Evolutionary conservation across 1,284 basidiomycete genomes (phyloP).

Genomic region (Trametes hirsuta): DNA sequence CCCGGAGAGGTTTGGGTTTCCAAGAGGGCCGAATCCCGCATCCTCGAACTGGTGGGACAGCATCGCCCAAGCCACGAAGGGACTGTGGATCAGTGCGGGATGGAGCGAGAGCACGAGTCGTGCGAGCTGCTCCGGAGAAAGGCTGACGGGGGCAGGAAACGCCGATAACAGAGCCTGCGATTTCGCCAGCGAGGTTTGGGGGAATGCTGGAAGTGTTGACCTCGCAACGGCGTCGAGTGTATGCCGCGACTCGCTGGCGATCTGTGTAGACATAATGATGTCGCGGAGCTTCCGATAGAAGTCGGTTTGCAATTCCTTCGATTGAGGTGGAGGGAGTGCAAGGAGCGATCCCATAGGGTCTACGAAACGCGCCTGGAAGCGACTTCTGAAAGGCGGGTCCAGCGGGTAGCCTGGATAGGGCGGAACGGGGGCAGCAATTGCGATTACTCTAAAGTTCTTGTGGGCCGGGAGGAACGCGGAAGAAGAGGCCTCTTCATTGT

Average conservation of each 20-base stretch:
- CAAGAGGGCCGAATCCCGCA: slow-evolving; percentile 54
- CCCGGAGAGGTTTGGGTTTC: slow-evolving; percentile 46
- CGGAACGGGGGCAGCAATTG: slow-evolving; percentile 67
- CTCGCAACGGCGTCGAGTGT: slow-evolving; percentile 54
- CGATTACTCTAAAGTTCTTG: slow-evolving; percentile 64
- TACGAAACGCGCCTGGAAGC: slow-evolving; percentile 69
- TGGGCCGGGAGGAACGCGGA: slow-evolving; percentile 59
- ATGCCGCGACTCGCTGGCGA: slow-evolving; percentile 57
- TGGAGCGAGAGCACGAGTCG: slow-evolving; percentile 58
- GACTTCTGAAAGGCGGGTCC: slow-evolving; percentile 69
- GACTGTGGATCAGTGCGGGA: slow-evolving; percentile 54
- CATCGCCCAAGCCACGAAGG: slow-evolving; percentile 63
- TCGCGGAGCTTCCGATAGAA: slow-evolving; percentile 51
- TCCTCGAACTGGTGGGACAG: slow-evolving; percentile 58
- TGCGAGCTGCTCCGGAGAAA: slow-evolving; percentile 52
- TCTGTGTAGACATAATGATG: slow-evolving; percentile 62
- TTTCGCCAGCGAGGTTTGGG: slow-evolving; percentile 62
- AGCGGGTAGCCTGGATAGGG: slow-evolving; percentile 68
- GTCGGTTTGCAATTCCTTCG: slow-evolving; percentile 14
- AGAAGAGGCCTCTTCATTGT: slow-evolving; percentile 32
- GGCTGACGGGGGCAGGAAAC: slow-evolving; percentile 48
- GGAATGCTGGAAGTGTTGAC: slow-evolving; percentile 59
- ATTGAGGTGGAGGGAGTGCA: slow-evolving; percentile 38
- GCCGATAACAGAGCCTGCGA: slow-evolving; percentile 45
- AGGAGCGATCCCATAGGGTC: slow-evolving; percentile 61